These are phyloP conservation scores for Chaetomidium leptoderma DNA, from an alignment of 495 filamentous ascomycete species.

Conservation along the genomic window DNA sequence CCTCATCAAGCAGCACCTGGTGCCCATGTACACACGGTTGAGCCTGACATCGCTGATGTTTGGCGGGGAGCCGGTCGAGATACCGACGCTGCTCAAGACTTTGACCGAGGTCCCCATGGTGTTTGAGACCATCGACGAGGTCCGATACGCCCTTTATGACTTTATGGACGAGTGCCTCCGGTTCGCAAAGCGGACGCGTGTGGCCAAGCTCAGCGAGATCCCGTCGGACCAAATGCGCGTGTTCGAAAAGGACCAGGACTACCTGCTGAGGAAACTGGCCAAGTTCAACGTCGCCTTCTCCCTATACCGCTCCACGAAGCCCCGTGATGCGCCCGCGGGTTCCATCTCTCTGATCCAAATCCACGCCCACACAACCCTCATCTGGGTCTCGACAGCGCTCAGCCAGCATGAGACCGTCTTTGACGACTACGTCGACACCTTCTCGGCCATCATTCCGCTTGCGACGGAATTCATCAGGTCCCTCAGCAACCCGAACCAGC, in stretches of 20 bases:
- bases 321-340: conserved; percentile 22
- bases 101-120: conserved; percentile 29
- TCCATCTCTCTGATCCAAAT: conserved; percentile 31
- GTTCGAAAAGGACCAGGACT: conserved; percentile 31
- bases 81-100: conserved; percentile 30
- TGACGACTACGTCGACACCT: conserved; percentile 35
- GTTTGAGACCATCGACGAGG: conserved; percentile 31
- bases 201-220: conserved; percentile 23
- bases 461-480: conserved; percentile 31
- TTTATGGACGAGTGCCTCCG: conserved; percentile 35
- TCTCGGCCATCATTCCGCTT: conserved; percentile 36
- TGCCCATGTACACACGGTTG: conserved; percentile 42
- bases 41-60: conserved; percentile 40
- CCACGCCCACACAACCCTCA: conserved; percentile 28
- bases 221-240: conserved; percentile 24
- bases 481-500: neutral
- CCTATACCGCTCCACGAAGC: conserved; percentile 26
- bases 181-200: conserved; percentile 29
- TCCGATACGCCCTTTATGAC: conserved; percentile 34
- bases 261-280: conserved; percentile 28
- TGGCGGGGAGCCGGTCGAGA: conserved; percentile 27
- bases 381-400: conserved; percentile 39
- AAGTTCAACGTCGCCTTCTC: conserved; percentile 36
- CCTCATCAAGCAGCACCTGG: conserved; percentile 38
- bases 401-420: conserved; percentile 35